These are phyloP conservation scores for Helotiales sp. DNA, from an alignment of 2,329 filamentous ascomycete genomes.

Conservation along the genomic window DNA sequence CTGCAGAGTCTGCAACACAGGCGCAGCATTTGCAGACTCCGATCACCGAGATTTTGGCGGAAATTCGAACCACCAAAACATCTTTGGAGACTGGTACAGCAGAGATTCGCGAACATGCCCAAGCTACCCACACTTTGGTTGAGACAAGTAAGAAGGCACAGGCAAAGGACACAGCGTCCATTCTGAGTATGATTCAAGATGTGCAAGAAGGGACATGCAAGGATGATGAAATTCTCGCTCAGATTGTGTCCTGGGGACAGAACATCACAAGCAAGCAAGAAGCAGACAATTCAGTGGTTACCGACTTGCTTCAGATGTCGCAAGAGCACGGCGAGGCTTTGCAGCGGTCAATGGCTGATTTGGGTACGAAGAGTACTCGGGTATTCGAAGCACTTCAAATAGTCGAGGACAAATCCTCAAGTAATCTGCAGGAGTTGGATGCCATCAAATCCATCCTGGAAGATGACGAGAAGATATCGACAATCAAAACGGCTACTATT, in stretches of 20 bases:
- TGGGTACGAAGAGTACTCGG: neutral
- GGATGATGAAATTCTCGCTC: slow-evolving; percentile 10
- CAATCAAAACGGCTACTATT: neutral
- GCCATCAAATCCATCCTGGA: neutral
- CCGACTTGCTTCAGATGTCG: neutral
- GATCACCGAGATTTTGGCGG: neutral
- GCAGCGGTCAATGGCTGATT: neutral
- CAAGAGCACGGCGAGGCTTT: slow-evolving; percentile 2
- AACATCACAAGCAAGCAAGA: slow-evolving; percentile 4
- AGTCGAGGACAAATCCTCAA: neutral
- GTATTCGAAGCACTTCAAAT: neutral
- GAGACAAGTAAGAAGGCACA: neutral
- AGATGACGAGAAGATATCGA: neutral
- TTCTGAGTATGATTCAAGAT: slow-evolving; percentile 3
- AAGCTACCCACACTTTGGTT: neutral
- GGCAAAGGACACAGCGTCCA: neutral
- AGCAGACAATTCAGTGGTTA: neutral
- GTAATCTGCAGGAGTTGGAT: neutral
- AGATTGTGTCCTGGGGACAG: slow-evolving; percentile 8
- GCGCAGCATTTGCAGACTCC: neutral
- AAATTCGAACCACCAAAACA: neutral
- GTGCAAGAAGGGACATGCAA: slow-evolving; percentile 5
- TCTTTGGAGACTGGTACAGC: neutral
- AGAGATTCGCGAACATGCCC: neutral
- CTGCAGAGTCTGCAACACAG: neutral